Conservation (phyloP, 768 basidiomycete species). For the Mycena vulgaris region DNA sequence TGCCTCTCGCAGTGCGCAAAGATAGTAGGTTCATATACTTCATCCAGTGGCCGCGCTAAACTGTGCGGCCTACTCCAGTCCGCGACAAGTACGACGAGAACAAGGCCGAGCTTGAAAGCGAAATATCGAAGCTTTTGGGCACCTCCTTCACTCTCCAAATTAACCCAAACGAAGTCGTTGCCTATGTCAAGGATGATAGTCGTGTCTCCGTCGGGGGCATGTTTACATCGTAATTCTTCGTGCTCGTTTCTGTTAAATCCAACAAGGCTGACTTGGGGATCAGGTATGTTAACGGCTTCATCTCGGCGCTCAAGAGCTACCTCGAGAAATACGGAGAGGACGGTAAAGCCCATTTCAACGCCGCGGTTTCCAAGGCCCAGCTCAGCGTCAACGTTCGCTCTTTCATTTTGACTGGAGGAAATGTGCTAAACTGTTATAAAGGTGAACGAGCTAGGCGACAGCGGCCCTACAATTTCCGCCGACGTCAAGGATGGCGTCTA, state of each 20-base stretch:
- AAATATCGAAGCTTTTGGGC: slow-evolving; percentile 49
- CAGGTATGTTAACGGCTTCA: slow-evolving; percentile 56
- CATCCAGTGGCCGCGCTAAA: background rate
- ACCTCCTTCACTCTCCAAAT: slow-evolving; percentile 49
- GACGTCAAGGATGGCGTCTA: slow-evolving; percentile 57
- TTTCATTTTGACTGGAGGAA: background rate
- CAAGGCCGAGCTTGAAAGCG: slow-evolving; percentile 50
- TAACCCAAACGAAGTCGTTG: slow-evolving; percentile 51
- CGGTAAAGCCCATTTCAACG: slow-evolving; percentile 55
- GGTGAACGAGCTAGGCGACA: slow-evolving; percentile 18
- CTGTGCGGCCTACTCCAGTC: slow-evolving; percentile 43
- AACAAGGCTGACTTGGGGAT: background rate
- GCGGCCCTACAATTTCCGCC: slow-evolving; percentile 43
- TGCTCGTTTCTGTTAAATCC: background rate
- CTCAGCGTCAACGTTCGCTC: slow-evolving; percentile 45
- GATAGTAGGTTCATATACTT: slow-evolving; percentile 32
- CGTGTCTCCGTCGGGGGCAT: slow-evolving; percentile 41
- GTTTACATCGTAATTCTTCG: slow-evolving; percentile 41
- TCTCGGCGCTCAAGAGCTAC: slow-evolving; percentile 48
- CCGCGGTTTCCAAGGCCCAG: slow-evolving; percentile 50
- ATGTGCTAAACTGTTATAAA: background rate
- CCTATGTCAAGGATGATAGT: slow-evolving; percentile 46
- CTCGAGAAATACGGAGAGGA: slow-evolving; percentile 51
- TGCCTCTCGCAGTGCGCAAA: slow-evolving; percentile 44
- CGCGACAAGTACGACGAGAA: slow-evolving; percentile 55